These are phyloP conservation scores for Neophaeococcomyces aloes DNA, from an alignment of 2,329 filamentous ascomycete species.

Conservation along the genomic window DNA sequence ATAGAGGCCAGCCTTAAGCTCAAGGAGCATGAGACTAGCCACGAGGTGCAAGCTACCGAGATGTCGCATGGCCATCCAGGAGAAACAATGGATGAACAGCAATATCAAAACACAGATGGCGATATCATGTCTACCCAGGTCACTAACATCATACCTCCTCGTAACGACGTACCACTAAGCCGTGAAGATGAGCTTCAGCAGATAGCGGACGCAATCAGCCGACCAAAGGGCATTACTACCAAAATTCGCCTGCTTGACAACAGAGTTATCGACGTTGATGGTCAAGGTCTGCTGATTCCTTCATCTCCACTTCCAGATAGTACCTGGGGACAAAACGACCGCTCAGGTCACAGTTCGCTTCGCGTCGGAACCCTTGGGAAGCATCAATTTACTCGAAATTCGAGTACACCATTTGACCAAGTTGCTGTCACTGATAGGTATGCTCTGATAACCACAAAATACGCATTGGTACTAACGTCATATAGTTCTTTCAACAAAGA, in stretches of 20 bases:
- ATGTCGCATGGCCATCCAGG: background rate
- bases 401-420: background rate
- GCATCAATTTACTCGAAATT: background rate
- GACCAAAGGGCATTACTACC: slow-evolving; percentile 14
- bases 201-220: slow-evolving; percentile 18
- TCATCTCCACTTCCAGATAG: slow-evolving; percentile 9
- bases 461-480: background rate
- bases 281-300: slow-evolving; percentile 14
- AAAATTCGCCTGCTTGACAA: slow-evolving; percentile 16
- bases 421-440: background rate
- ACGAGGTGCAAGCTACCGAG: background rate
- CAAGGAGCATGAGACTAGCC: background rate
- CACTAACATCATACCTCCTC: background rate
- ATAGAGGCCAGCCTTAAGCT: background rate
- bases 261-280: slow-evolving; percentile 14
- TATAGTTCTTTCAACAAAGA: slow-evolving; percentile 3
- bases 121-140: background rate
- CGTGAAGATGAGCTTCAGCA: slow-evolving; percentile 16
- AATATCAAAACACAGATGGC: background rate
- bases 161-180: background rate
- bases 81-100: background rate
- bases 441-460: background rate
- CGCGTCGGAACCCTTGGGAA: background rate
- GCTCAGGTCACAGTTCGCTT: background rate
- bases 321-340: background rate